Conservation (phyloP, 2,329 filamentous ascomycete genomes). For the Penicillium freii region DNA sequence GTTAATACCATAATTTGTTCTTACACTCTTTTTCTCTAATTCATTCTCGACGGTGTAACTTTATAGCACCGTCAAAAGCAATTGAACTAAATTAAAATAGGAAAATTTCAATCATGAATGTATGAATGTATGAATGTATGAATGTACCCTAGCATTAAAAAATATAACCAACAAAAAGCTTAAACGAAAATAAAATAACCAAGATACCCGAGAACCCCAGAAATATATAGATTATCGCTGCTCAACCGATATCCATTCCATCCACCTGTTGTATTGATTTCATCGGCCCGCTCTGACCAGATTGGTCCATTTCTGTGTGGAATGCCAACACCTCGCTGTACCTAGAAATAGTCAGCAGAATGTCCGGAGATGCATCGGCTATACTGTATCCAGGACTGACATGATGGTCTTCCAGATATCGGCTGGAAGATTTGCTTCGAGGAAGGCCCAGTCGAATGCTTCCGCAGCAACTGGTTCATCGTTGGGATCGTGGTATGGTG, state of each 20-base stretch:
- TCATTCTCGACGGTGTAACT: neutral
- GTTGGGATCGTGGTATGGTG: constrained; percentile 93
- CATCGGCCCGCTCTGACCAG: neutral
- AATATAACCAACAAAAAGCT: neutral
- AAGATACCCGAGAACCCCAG: neutral
- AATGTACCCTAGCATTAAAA: neutral
- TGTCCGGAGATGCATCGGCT: neutral
- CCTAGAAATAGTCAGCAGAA: neutral
- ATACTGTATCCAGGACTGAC: constrained; percentile 52
- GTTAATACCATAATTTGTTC: constrained; percentile 1
- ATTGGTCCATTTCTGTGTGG: constrained; percentile 8
- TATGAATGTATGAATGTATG: neutral
- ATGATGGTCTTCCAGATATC: constrained; percentile 99
- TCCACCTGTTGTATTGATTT: neutral
- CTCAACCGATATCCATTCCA: constrained; percentile 11
- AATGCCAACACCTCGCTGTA: constrained; percentile 21
- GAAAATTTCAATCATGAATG: neutral
- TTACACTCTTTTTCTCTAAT: no score
- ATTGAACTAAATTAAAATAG: neutral
- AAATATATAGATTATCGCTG: neutral
- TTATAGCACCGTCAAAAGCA: neutral
- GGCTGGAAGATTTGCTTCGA: constrained; percentile 91
- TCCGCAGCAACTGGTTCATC: constrained; percentile 93
- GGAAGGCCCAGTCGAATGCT: constrained; percentile 99
- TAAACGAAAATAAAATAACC: neutral